Evolutionary conservation across 306 rosid species (phyloP).

Genomic region (Ochetophila trinervis): DNA sequence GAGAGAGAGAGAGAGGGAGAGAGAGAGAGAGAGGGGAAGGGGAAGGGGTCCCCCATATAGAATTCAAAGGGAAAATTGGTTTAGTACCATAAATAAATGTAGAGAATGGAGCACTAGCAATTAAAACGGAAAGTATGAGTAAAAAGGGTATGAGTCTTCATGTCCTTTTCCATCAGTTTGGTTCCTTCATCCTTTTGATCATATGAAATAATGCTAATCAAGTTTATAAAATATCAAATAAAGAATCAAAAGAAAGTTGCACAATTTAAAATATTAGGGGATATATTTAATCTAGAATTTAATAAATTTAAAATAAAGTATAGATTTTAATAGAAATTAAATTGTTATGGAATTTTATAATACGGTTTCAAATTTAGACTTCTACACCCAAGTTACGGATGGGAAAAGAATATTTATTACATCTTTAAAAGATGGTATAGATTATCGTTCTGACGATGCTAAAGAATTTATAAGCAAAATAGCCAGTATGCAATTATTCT

Average conservation of each 20-base stretch:
- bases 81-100: not conserved
- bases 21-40: too few species aligned
- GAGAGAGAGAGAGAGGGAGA: not conserved
- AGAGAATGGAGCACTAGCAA: constrained; percentile 6
- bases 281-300: too few species aligned
- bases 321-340: too few species aligned
- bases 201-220: constrained; percentile 16
- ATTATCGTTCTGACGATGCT: too few species aligned
- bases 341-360: too few species aligned
- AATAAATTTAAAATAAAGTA: too few species aligned
- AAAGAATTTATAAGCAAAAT: too few species aligned
- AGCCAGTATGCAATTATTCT: too few species aligned
- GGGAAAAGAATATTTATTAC: too few species aligned
- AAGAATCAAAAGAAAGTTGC: not conserved
- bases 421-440: too few species aligned
- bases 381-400: too few species aligned
- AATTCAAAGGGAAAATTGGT: not conserved
- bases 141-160: not conserved
- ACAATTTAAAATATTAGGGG: not conserved
- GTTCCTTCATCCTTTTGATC: constrained; percentile 16
- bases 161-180: not conserved
- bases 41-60: not conserved
- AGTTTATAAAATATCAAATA: not conserved
- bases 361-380: too few species aligned
- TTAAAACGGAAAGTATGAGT: not conserved